Percentiles rank a stretch among this genome's conserved stretches.
Conservation (phyloP, 257 asterid genomes). For the Solanum bulbocastanum region DNA sequence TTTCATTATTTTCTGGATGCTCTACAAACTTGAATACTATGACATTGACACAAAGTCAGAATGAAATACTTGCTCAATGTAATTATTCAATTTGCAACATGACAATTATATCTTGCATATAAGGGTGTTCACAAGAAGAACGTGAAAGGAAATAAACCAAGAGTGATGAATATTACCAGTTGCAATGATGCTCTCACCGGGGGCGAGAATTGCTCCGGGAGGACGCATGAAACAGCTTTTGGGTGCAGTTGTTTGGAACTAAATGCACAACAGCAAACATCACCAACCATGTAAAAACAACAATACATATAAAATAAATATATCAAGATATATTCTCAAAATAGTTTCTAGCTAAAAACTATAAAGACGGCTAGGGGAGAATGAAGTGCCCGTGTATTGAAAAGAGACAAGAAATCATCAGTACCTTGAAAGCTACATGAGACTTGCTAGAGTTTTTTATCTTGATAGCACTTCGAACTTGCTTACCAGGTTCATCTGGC, state of each 20-base stretch:
- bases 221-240: slow-evolving; percentile 99
- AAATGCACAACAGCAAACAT: slow-evolving; percentile 14
- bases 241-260: slow-evolving; percentile 98
- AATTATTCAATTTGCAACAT: neutral
- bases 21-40: slow-evolving; percentile 95
- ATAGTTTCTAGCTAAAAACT: neutral
- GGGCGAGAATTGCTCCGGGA: slow-evolving; percentile 89
- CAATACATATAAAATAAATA: neutral
- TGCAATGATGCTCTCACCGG: slow-evolving; percentile 88
- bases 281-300: slow-evolving; percentile 6
- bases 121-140: neutral
- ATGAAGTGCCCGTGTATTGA: neutral
- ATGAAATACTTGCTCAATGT: neutral
- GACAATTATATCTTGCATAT: neutral
- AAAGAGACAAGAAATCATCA: neutral
- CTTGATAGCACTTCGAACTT: slow-evolving; percentile 82
- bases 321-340: neutral
- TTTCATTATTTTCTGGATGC: slow-evolving; percentile 87
- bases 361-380: neutral
- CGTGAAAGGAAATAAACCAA: neutral
- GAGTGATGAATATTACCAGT: slow-evolving; percentile 43
- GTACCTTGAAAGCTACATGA: slow-evolving; percentile 85
- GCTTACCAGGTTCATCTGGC: slow-evolving; percentile 92
- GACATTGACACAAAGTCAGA: slow-evolving; percentile 15
- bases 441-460: slow-evolving; percentile 94